Evolutionary conservation across 139 green algal species (phyloP).

Genomic region (Picochlorum sp.): DNA sequence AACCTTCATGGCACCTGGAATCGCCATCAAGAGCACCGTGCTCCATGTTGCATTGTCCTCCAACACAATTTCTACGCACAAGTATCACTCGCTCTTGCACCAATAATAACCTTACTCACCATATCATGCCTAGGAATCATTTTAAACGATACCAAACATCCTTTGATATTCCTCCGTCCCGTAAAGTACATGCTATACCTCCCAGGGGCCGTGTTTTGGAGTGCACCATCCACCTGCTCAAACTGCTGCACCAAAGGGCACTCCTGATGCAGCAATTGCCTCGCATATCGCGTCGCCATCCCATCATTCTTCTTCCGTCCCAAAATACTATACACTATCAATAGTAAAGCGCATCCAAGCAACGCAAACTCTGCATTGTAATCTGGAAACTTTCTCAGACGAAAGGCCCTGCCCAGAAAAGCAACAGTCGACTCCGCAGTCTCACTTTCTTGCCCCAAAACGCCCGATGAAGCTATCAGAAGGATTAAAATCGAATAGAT

Average conservation of each 20-base stretch:
- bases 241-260: conserved; percentile 24
- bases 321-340: conserved; percentile 16
- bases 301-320: conserved; percentile 17
- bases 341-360: neutral
- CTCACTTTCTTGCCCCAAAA: too few species aligned
- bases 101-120: neutral
- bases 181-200: conserved; percentile 21
- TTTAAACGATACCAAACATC: conserved; percentile 13
- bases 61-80: conserved; percentile 37
- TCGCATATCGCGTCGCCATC: conserved; percentile 12
- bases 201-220: conserved; percentile 2
- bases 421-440: neutral
- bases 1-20: conserved; percentile 2
- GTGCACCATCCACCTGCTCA: conserved; percentile 10
- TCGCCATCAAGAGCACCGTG: conserved; percentile 28
- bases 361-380: conserved; percentile 11
- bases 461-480: too few species aligned
- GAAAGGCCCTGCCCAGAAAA: neutral
- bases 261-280: conserved; percentile 3
- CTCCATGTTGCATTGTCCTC: conserved; percentile 24
- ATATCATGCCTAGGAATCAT: conserved; percentile 25
- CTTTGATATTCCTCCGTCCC: conserved; percentile 23
- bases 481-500: too few species aligned
- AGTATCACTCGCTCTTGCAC: conserved; percentile 10
- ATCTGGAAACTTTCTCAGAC: conserved; percentile 8